Evolutionary conservation across 257 asterid species (phyloP).

Genomic region (Nicotiana attenuata): DNA sequence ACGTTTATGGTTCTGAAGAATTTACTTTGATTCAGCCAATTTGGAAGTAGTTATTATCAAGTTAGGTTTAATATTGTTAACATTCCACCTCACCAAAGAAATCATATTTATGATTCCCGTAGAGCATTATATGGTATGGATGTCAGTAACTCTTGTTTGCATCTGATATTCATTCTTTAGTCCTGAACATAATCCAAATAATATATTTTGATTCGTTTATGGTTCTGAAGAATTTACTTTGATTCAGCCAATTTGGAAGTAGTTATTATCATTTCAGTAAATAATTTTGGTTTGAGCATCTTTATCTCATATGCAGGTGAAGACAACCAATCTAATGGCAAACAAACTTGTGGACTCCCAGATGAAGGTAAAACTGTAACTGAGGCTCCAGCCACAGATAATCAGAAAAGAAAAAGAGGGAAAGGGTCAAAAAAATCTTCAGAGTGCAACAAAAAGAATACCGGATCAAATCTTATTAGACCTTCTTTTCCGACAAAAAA

Average conservation of each 20-base stretch:
- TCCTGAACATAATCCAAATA: not conserved
- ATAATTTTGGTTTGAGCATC: not conserved
- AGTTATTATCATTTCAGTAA: not conserved
- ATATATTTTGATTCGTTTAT: not conserved
- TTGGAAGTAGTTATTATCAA: not conserved
- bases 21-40: not conserved
- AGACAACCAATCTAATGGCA: conserved; percentile 23
- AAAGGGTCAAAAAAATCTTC: conserved; percentile 34
- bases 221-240: not conserved
- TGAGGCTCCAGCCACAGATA: conserved; percentile 20
- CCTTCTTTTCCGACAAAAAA: conserved; percentile 87
- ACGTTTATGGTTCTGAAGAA: not conserved
- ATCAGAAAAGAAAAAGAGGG: conserved; percentile 25
- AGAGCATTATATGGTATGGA: not conserved
- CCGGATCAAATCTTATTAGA: conserved; percentile 22
- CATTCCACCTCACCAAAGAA: not conserved
- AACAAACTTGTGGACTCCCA: conserved; percentile 20
- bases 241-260: not conserved
- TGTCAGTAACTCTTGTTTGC: not conserved
- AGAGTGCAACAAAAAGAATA: conserved; percentile 17
- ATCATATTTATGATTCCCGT: not conserved
- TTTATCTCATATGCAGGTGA: conserved; percentile 19
- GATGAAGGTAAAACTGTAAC: conserved; percentile 11
- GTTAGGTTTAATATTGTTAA: not conserved
- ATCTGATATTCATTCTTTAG: not conserved